These are phyloP conservation scores for Scytalidium sp. DNA, from an alignment of 2,329 filamentous ascomycete genomes.

Conservation along the genomic window DNA sequence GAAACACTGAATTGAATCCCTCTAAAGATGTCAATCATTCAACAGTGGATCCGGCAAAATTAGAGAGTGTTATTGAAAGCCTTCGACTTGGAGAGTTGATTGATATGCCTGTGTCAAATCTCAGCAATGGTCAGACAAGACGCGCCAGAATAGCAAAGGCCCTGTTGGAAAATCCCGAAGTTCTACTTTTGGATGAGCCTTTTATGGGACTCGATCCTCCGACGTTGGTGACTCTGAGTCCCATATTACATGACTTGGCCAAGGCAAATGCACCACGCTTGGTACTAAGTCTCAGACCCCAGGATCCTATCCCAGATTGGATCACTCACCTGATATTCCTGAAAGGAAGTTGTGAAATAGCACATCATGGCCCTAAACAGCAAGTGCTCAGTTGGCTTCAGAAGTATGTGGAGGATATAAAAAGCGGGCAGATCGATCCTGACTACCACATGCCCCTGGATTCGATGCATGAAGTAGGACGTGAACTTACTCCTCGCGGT, in stretches of 20 bases:
- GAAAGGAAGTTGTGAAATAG: conserved; percentile 62
- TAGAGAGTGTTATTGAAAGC: conserved; percentile 65
- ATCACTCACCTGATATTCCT: conserved; percentile 80
- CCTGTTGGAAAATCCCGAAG: conserved; percentile 72
- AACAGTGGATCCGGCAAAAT: conserved; percentile 42
- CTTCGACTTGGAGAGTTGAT: conserved; percentile 68
- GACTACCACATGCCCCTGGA: conserved; percentile 16
- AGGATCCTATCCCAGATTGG: conserved; percentile 87
- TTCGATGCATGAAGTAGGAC: conserved; percentile 24
- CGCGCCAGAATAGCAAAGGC: conserved; percentile 86
- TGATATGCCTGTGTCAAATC: conserved; percentile 78
- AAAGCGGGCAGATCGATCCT: conserved; percentile 4
- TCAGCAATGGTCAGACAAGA: conserved; percentile 92
- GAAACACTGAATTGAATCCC: conserved; percentile 81
- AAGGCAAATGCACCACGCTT: conserved; percentile 66
- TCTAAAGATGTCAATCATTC: conserved; percentile 50
- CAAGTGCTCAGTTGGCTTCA: conserved; percentile 55
- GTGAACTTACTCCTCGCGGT: conserved; percentile 21
- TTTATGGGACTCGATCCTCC: conserved; percentile 95
- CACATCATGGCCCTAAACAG: conserved; percentile 62
- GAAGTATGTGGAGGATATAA: conserved; percentile 38
- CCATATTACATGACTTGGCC: conserved; percentile 67
- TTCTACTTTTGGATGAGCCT: conserved; percentile 86
- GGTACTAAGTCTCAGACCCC: conserved; percentile 74
- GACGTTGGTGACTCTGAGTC: conserved; percentile 69